Conservation (phyloP, 768 basidiomycete species). For the Termitomyces sp. region DNA sequence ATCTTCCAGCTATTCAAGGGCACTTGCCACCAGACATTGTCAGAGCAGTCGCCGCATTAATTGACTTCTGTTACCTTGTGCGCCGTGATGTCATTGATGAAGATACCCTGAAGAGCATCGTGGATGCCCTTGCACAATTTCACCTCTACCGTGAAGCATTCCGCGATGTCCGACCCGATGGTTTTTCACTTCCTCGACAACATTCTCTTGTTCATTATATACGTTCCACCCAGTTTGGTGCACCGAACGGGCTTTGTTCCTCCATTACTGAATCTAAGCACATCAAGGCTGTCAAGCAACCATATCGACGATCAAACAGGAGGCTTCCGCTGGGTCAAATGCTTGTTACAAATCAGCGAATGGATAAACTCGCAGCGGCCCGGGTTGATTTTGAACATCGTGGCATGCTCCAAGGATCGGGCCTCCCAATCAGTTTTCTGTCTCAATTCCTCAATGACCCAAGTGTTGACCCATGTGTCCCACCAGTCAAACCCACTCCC, state of each 20-base stretch:
- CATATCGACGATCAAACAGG: too few relatives aligned
- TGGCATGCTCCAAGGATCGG: constrained; percentile 1
- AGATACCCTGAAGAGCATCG: background rate
- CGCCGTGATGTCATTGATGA: background rate
- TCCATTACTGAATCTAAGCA: too few relatives aligned
- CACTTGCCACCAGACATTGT: too few relatives aligned
- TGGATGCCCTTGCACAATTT: background rate
- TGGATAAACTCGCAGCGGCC: constrained; percentile 1
- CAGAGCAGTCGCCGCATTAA: too few relatives aligned
- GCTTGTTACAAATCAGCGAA: background rate
- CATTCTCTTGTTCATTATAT: background rate
- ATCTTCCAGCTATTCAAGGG: background rate
- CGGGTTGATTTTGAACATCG: background rate
- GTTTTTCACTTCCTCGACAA: background rate
- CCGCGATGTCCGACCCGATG: background rate
- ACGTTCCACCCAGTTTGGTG: background rate
- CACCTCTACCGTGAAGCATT: background rate
- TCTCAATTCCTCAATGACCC: background rate
- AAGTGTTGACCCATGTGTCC: background rate
- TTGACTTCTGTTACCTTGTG: background rate
- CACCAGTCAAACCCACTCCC: background rate
- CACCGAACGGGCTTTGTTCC: background rate
- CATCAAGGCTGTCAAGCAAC: background rate
- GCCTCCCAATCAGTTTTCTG: background rate
- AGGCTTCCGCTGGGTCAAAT: too few relatives aligned